phyloP scores from a whole-genome alignment of 768 basidiomycete genomes.

The Boletus patriciae region DNA sequence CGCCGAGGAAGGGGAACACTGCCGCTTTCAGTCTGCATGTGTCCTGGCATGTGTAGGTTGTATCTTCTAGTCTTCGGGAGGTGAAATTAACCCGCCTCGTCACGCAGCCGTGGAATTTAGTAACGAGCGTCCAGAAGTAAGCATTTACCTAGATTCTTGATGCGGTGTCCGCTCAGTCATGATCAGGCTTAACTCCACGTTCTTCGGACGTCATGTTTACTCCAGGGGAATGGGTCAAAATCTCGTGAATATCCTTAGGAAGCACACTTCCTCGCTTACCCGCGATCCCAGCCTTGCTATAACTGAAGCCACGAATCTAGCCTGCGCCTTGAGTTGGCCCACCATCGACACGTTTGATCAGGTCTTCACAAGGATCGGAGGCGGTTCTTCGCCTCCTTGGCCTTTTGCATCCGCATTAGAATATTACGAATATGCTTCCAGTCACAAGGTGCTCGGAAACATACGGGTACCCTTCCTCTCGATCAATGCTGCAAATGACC shows the following conservation, averaged over 20 bases:
- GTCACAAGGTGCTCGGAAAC: constrained; percentile 55
- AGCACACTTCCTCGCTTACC: constrained; percentile 49
- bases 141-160: constrained; percentile 12
- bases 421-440: constrained; percentile 56
- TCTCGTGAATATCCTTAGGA: constrained; percentile 55
- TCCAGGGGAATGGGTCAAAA: constrained; percentile 80
- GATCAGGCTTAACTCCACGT: constrained; percentile 53
- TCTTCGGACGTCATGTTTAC: constrained; percentile 63
- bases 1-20: constrained; percentile 72
- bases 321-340: constrained; percentile 50
- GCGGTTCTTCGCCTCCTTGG: constrained; percentile 61
- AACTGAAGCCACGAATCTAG: constrained; percentile 46
- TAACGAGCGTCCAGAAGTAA: constrained; percentile 38
- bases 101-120: constrained; percentile 51
- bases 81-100: constrained; percentile 12
- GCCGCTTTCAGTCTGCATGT: constrained; percentile 64
- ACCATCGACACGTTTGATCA: constrained; percentile 61
- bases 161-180: constrained; percentile 8
- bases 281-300: constrained; percentile 52
- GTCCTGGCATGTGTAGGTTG: constrained; percentile 70
- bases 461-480: constrained; percentile 74
- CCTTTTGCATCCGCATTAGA: constrained; percentile 45
- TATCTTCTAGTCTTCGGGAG: constrained; percentile 4
- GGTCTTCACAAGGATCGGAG: constrained; percentile 63
- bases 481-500: constrained; percentile 76